phyloP scores from a whole-genome alignment of 257 asterid species.

The Lycium ferocissimum region DNA sequence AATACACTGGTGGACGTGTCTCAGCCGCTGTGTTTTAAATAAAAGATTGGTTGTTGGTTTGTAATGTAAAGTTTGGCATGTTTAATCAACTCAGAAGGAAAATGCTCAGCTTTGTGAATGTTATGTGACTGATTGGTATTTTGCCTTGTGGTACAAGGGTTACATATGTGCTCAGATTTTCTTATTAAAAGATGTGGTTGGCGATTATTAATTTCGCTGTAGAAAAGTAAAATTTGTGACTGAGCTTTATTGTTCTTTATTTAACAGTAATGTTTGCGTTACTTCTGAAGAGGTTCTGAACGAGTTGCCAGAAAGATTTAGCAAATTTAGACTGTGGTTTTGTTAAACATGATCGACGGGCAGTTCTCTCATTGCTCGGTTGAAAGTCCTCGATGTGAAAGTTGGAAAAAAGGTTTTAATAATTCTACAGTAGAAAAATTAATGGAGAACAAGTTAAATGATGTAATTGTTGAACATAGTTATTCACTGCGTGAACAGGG shows the following conservation, averaged over 20 bases:
- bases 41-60: neutral
- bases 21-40: neutral
- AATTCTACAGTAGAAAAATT: no score
- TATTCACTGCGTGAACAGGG: no score
- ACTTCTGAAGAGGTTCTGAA: neutral
- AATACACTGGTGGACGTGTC: neutral
- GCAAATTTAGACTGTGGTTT: no score
- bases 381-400: no score
- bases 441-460: no score
- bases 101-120: neutral
- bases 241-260: neutral
- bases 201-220: neutral
- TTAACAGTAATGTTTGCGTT: neutral
- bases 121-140: neutral
- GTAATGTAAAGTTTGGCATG: conserved; percentile 12
- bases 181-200: neutral
- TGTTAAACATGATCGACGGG: no score
- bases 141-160: neutral
- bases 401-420: no score
- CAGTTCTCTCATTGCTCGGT: no score
- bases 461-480: neutral
- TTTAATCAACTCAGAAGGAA: conserved; percentile 9
- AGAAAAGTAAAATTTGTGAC: neutral
- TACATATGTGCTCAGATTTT: neutral
- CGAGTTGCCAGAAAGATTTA: neutral